Conservation (phyloP, 1,284 basidiomycete species). For the Fomitopsis betulina region DNA sequence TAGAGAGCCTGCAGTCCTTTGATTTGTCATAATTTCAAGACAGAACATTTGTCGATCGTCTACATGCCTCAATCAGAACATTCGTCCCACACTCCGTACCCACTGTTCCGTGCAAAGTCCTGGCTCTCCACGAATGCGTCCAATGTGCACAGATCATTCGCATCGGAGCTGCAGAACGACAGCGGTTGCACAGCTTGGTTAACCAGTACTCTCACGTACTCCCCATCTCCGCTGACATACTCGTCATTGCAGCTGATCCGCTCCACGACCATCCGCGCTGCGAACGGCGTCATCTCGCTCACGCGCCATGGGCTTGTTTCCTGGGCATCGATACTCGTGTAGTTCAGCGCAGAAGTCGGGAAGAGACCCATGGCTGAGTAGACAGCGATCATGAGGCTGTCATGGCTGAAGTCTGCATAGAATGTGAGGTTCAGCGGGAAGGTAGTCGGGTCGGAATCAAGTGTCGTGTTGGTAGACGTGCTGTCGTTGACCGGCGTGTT, state of each 20-base stretch:
- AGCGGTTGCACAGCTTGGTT: slow-evolving; percentile 66
- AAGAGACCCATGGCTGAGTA: slow-evolving; percentile 74
- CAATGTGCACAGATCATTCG: slow-evolving; percentile 59
- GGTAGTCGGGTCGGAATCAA: slow-evolving; percentile 57
- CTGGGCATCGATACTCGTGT: slow-evolving; percentile 24
- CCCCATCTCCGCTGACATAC: slow-evolving; percentile 18
- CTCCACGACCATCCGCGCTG: slow-evolving; percentile 60
- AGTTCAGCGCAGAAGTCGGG: slow-evolving; percentile 36
- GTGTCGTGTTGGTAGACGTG: slow-evolving; percentile 79
- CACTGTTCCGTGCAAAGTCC: slow-evolving; percentile 57
- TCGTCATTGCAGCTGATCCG: slow-evolving; percentile 39
- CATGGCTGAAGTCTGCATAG: slow-evolving; percentile 80
- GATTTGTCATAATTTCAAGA: too few relatives aligned
- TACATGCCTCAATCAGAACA: slow-evolving; percentile 35
- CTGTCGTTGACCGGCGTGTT: slow-evolving; percentile 53
- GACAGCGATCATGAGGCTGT: slow-evolving; percentile 78
- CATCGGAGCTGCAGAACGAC: slow-evolving; percentile 50
- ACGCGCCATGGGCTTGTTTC: slow-evolving; percentile 51
- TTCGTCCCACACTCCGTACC: slow-evolving; percentile 61
- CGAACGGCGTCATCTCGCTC: slow-evolving; percentile 62
- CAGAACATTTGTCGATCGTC: too few relatives aligned
- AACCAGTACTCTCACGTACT: slow-evolving; percentile 57
- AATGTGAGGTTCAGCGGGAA: slow-evolving; percentile 69
- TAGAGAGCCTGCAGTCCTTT: neutral
- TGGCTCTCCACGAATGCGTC: slow-evolving; percentile 70